Base-by-base conservation (phyloP, 768 basidiomycete species). In the Amanita molliuscula region DNA sequence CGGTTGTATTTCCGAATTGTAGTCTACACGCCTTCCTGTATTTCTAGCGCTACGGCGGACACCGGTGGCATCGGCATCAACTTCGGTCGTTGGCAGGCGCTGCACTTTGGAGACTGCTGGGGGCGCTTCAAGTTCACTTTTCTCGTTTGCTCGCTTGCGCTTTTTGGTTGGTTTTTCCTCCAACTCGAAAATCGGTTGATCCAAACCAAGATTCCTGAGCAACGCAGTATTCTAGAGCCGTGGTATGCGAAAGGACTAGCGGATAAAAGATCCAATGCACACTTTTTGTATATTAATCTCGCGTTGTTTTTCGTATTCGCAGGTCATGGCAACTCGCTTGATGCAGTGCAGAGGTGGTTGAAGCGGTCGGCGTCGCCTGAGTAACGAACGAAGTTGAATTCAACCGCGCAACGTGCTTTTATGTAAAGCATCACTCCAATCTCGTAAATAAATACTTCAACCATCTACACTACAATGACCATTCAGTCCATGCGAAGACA, bases 31-130 rank as follows among this genome's bases (percentile, higher is more conserved):
- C 56, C 79, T 84, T 1, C 79, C 81, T 3, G 72, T 68, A 54
- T 81, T 81, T 44, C 88, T 74, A 38, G 75, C 67, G 59, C 88
- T 90, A 46, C 89, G 70, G n/a, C 88, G 77, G 48, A 72, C 56
- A 8, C 68, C 69, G 5, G 57, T 50, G 10, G 57, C 49, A 13
- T 45, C 53, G 3, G 56, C 54, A 10, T 64, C 60, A 33, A 66
- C 63, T n/a, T 59, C 59, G 8, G 13, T 18, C 1, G 41, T 13
- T 46, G 42, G 4, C 5, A 13, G 10, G 16, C 70, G 68, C 29
- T 59, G 54, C 6, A 59, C 61, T 57, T 68, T 72, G 33, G 56
- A 41, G 6, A 58, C 54, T 10, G 61, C 57, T 6, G 52, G 47
- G 21, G 49, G 28, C 10, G 33, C 43, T 25, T 50, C n/a, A n/a